These are phyloP conservation scores for Fusarium redolens DNA, from an alignment of 2,329 filamentous ascomycete species.

Conservation along the genomic window DNA sequence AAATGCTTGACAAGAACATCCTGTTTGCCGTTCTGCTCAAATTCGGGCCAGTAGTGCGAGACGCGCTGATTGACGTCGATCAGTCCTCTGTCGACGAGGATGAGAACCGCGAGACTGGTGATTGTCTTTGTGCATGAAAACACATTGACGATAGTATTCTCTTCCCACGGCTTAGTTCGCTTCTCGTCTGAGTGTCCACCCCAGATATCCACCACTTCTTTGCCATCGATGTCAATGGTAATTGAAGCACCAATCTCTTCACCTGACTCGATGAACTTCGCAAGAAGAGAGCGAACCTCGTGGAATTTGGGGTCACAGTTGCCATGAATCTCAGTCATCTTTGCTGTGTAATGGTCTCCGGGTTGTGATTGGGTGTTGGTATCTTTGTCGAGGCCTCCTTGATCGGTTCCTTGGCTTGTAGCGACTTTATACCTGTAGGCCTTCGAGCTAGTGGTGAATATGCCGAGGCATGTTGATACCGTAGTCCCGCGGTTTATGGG, in stretches of 20 bases:
- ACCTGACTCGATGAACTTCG: background rate
- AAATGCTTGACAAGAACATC: slow-evolving; percentile 2
- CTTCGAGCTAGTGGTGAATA: background rate
- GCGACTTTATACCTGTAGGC: background rate
- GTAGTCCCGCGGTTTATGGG: background rate
- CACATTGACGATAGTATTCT: slow-evolving; percentile 10
- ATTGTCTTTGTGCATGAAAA: slow-evolving; percentile 29
- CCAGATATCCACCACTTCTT: background rate
- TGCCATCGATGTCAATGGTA: background rate
- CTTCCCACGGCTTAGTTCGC: background rate
- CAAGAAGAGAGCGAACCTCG: background rate
- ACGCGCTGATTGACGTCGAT: background rate
- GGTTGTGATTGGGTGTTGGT: fast-evolving
- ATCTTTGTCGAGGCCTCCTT: background rate
- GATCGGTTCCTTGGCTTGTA: no score
- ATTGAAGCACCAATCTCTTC: slow-evolving; percentile 8
- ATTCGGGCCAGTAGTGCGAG: slow-evolving; percentile 30
- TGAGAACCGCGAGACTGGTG: slow-evolving; percentile 22
- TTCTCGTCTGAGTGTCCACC: slow-evolving; percentile 2
- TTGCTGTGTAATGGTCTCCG: fast-evolving
- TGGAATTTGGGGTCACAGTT: background rate
- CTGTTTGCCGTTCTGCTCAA: slow-evolving; percentile 24
- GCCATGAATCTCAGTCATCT: background rate
- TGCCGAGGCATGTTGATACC: background rate
- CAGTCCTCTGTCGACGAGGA: slow-evolving; percentile 18